Conservation (phyloP, 2,329 filamentous ascomycete genomes). For the Xylariaceae sp. region DNA sequence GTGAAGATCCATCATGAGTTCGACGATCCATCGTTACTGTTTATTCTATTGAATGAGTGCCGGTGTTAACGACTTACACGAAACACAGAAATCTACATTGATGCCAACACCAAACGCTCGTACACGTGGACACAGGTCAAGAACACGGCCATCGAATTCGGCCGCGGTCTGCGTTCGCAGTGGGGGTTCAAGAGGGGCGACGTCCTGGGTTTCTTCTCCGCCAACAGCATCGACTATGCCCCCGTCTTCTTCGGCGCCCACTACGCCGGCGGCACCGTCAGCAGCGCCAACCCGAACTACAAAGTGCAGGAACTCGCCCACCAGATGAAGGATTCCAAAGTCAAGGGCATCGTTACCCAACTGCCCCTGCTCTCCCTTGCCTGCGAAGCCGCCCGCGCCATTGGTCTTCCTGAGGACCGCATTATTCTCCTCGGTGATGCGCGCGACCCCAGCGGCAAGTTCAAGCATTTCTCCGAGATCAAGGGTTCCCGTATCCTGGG, state of each 20-base stretch:
- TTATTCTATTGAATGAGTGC: slow-evolving; percentile 1
- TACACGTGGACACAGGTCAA: slow-evolving; percentile 69
- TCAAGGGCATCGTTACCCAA: slow-evolving; percentile 73
- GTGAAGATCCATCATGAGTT: slow-evolving; percentile 36
- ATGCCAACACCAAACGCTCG: slow-evolving; percentile 60
- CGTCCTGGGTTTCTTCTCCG: slow-evolving; percentile 74
- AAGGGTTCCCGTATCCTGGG: slow-evolving; percentile 56
- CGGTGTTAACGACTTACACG: not conserved
- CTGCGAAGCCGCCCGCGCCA: slow-evolving; percentile 60
- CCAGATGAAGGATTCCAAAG: slow-evolving; percentile 73
- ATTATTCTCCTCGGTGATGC: slow-evolving; percentile 73
- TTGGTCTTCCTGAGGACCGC: slow-evolving; percentile 63
- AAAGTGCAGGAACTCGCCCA: slow-evolving; percentile 77
- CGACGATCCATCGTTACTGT: not conserved
- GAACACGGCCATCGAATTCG: slow-evolving; percentile 65
- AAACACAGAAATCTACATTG: slow-evolving; percentile 65
- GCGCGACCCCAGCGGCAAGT: slow-evolving; percentile 50
- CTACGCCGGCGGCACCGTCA: slow-evolving; percentile 77
- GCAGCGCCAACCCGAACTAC: slow-evolving; percentile 86
- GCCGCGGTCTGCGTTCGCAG: slow-evolving; percentile 65
- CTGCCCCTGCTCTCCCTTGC: slow-evolving; percentile 59
- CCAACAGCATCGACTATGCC: slow-evolving; percentile 81
- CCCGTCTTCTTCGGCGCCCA: slow-evolving; percentile 70
- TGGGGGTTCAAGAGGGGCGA: slow-evolving; percentile 81
- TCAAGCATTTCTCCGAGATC: slow-evolving; percentile 70